Conservation (phyloP, 176 grass and related monocot genomes). For the Zoysia pacifica region DNA sequence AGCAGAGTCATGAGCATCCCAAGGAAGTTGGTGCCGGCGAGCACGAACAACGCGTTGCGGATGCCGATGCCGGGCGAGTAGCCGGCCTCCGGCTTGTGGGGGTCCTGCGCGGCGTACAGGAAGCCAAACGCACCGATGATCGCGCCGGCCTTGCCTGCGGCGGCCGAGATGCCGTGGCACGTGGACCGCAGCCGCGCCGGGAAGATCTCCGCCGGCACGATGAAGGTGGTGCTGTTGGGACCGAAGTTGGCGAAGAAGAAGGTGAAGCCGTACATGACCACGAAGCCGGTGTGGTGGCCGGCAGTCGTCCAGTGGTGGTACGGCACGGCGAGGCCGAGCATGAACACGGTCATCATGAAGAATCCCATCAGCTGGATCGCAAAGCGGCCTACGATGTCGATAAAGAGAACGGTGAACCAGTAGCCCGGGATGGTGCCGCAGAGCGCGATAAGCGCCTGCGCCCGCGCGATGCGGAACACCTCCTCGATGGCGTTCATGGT, state of each 20-base stretch:
- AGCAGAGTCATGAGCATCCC: conserved; percentile 50
- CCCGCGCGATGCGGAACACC: conserved; percentile 62
- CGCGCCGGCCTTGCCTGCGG: conserved; percentile 51
- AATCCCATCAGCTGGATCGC: conserved; percentile 68
- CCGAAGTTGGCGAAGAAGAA: conserved; percentile 74
- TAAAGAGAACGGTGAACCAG: conserved; percentile 72
- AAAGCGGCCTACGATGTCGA: conserved; percentile 62
- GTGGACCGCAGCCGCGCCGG: conserved; percentile 63
- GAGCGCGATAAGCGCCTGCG: conserved; percentile 63
- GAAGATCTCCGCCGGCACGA: conserved; percentile 62
- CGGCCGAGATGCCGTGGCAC: conserved; percentile 79
- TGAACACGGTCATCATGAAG: conserved; percentile 73
- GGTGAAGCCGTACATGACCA: conserved; percentile 71
- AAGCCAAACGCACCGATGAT: conserved; percentile 65
- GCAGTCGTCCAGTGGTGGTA: conserved; percentile 72
- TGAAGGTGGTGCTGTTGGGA: conserved; percentile 48
- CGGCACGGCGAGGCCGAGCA: conserved; percentile 62
- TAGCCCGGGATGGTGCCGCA: conserved; percentile 83
- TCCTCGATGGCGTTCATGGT: conserved; percentile 73
- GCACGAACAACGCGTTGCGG: conserved; percentile 54
- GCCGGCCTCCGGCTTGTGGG: conserved; percentile 33
- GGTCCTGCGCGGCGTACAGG: conserved; percentile 55
- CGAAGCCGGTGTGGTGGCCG: conserved; percentile 56
- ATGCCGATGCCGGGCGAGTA: conserved; percentile 54
- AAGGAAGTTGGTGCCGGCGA: conserved; percentile 39